Conservation (phyloP, 495 filamentous ascomycete genomes). For the Penicillium daleae region DNA sequence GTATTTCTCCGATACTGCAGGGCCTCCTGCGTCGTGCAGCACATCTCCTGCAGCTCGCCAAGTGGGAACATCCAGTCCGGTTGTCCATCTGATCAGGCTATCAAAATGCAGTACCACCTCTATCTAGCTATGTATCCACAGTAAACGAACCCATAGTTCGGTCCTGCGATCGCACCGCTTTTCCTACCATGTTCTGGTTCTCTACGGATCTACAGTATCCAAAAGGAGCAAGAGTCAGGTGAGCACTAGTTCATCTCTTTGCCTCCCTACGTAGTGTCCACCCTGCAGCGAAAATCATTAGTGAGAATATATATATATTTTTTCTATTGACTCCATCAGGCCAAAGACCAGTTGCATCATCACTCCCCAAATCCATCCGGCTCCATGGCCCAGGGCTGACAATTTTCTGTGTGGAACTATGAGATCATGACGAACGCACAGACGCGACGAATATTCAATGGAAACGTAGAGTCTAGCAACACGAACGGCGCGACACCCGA, state of each 20-base stretch:
- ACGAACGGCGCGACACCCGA: slow-evolving; percentile 1
- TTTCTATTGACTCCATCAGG: background rate
- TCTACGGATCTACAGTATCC: background rate
- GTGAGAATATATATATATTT: background rate
- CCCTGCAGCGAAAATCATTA: background rate
- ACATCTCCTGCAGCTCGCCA: background rate
- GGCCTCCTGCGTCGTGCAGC: slow-evolving; percentile 34
- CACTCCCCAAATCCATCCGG: slow-evolving; percentile 2
- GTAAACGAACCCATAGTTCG: background rate
- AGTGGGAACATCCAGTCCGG: background rate
- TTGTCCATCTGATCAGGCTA: background rate
- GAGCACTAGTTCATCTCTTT: background rate
- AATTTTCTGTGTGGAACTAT: slow-evolving; percentile 21
- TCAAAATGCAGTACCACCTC: background rate
- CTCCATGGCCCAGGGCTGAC: background rate
- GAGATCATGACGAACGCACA: slow-evolving; percentile 28
- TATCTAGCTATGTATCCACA: background rate
- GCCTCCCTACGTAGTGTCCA: too few relatives aligned
- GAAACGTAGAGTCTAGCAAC: background rate
- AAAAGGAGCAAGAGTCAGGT: slow-evolving; percentile 1
- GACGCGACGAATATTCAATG: too few relatives aligned
- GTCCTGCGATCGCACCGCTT: background rate
- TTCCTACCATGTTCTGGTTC: background rate
- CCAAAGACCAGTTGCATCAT: slow-evolving; percentile 17
- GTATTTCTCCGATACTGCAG: slow-evolving; percentile 30